These are phyloP conservation scores for Pythium sukuiense DNA, from an alignment of 352 stramenopile genomes.

Conservation along the genomic window DNA sequence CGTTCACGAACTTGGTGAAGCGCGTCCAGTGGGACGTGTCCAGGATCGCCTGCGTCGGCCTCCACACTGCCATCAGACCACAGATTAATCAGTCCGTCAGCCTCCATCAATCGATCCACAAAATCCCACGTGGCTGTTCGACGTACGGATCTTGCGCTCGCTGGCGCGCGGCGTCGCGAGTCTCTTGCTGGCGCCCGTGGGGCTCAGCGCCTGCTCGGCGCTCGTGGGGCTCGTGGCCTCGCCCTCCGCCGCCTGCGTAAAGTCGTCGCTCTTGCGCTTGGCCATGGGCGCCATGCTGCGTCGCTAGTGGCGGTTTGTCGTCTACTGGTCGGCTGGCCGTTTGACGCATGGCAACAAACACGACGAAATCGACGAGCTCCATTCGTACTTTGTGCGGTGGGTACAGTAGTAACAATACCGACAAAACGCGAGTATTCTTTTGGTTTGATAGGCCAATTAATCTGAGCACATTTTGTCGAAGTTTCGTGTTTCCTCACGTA, in stretches of 20 bases:
- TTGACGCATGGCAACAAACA: neutral
- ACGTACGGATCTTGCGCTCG: conserved; percentile 23
- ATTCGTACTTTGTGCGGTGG: neutral
- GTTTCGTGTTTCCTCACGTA: neutral
- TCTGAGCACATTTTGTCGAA: neutral
- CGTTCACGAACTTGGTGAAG: conserved; percentile 66
- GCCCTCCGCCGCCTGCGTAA: conserved; percentile 11
- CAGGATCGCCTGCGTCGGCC: conserved; percentile 42
- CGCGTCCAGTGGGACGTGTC: conserved; percentile 64
- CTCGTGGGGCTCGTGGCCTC: neutral
- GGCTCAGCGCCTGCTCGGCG: conserved; percentile 11
- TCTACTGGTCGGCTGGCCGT: conserved; percentile 5
- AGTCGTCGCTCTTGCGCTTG: conserved; percentile 31
- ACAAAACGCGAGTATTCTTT: neutral
- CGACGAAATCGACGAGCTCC: conserved; percentile 5
- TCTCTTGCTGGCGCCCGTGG: conserved; percentile 16
- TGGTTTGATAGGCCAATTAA: neutral
- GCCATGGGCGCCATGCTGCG: conserved; percentile 11
- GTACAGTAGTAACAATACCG: neutral
- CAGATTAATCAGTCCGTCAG: neutral
- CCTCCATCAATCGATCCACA: neutral
- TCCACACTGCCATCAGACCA: conserved; percentile 47
- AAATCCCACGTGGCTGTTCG: too few species aligned
- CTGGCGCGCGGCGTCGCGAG: conserved; percentile 10
- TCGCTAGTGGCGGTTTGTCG: neutral